Evolutionary conservation across 208 protist species (phyloP).

Genomic region (Leishmania tropica): DNA sequence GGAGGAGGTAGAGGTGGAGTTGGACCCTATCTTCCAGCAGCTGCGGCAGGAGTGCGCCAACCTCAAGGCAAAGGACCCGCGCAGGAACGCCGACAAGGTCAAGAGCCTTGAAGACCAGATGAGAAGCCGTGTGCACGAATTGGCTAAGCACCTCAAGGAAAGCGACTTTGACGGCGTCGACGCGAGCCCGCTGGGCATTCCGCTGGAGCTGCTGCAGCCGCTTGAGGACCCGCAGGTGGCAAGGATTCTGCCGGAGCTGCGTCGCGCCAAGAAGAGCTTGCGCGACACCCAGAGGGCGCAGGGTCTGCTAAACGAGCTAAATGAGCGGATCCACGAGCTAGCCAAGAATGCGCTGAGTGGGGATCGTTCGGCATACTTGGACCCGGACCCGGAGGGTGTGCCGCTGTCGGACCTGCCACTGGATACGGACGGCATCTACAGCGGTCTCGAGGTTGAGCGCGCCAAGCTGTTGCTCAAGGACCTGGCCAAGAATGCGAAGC

Average conservation of each 20-base stretch:
- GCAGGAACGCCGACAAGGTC: conserved; percentile 53
- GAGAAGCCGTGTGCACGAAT: conserved; percentile 61
- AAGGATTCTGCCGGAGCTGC: conserved; percentile 63
- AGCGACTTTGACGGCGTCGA: conserved; percentile 68
- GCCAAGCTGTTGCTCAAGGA: conserved; percentile 67
- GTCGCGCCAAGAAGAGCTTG: conserved; percentile 55
- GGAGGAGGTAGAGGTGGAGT: conserved; percentile 52
- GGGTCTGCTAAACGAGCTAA: conserved; percentile 54
- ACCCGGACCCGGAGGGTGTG: conserved; percentile 58
- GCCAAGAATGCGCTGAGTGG: conserved; percentile 50
- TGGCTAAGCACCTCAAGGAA: conserved; percentile 47
- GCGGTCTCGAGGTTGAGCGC: conserved; percentile 65
- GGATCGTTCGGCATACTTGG: conserved; percentile 53
- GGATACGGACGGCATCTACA: conserved; percentile 65
- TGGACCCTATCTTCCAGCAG: conserved; percentile 44
- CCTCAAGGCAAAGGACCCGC: conserved; percentile 67
- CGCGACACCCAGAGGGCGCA: conserved; percentile 42
- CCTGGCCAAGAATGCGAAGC: conserved; percentile 43
- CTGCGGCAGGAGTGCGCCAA: conserved; percentile 54
- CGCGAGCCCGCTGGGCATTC: conserved; percentile 53
- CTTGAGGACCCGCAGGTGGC: conserved; percentile 58
- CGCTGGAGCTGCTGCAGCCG: conserved; percentile 57
- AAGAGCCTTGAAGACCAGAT: conserved; percentile 61
- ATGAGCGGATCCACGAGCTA: conserved; percentile 55
- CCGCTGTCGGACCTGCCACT: conserved; percentile 58